Evolutionary conservation across 192 early-diverging fungal genomes (phyloP), one percentile per base, ranked within the genome.

Genomic region (Coemansia sp.): DNA sequence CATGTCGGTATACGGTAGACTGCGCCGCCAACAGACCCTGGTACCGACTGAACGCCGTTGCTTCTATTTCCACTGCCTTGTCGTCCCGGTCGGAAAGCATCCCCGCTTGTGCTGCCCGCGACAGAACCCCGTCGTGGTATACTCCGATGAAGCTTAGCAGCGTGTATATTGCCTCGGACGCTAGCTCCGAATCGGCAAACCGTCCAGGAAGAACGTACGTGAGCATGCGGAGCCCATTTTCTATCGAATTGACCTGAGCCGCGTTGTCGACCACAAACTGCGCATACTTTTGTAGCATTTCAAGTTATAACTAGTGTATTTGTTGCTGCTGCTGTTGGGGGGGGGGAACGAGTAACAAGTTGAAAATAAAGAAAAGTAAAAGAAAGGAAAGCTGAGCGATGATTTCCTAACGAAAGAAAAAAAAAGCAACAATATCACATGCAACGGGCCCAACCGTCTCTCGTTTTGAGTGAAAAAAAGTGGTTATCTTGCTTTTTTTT

Each of bases 151-250:
- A 76, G 76, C 91, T 92, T 15, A 95, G 81, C 0, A 87, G 75
- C 16, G 93, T 88, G 82, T 90, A 94, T 30, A 96, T 78, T 15
- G 89, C 90, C 86, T 96, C 93, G 15, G 95, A 95, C 11, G 91
- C 92, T 41, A 98, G 85, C 71, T 98, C 96, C 18, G 95, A 88
- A 74, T 97, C 92, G 39, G 90, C 88, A 75, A 98, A 98, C 12
- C 96, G 90, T 56, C 96, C 95, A 30, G 94, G 95, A 20, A 98
- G 69, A 36, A 98, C 86, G 63, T 98, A 98, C 14, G 94, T 93
- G 35, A 97, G 85, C 36, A 91, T 91, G 6, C 94, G 88, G 15
- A 95, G 81, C 8, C 90, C 87, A 75, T 90, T 91, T 75, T 98
- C 96, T 52, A 98, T 89, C 41, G 89, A 89, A 48, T 87, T 91